Evolutionary conservation across 78 protist genomes (phyloP), one percentile per base, ranked within the genome.

Genomic region (Dictyostelium brefeldianum): DNA sequence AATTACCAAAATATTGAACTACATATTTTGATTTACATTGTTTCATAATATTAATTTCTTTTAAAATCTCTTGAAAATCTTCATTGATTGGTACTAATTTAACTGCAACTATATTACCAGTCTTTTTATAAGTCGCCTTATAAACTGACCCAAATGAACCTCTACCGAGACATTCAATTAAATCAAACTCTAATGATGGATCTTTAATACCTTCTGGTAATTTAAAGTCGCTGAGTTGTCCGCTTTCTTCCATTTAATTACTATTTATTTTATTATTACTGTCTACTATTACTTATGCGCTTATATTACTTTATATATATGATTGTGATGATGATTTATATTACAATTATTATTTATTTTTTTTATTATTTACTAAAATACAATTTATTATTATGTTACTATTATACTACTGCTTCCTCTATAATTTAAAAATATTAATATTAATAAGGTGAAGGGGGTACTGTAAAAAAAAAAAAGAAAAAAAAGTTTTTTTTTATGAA

Each of bases 101-200:
- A 29, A 91, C 65, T 27, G 96, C 97, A 0, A 95, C 92, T 9
- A 95, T 71, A 7, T 80, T 17, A 8, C 90, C 82, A 14, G 95
- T 62, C 51, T 36, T 74, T 27, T 59, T 89, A 73, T 81, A 75
- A 41, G 53, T 22, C 41, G 95, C 98, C 64, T 91, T 85, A 83
- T 25, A 67, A 15, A 94, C 96, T n/a, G 89, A 51, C 43, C 96
- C 96, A 46, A 89, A 94, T 18, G 94, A 84, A 1, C 96, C 91
- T 59, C 80, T 71, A 59, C 94, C 94, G 4, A 87, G 36, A 64
- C 84, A 57, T 46, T 87, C 92, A 2, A 87, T 6, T 62, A 87
- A 27, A 5, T 87, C 92, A 87, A 87, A 87, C 65, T 87, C 92
- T 41, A 80, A 22, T 15, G 92, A 79, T 29, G 92, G 92, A 64